These are phyloP conservation scores for Cyberlindnera mrakii DNA, from an alignment of 805 yeast species.

Conservation along the genomic window DNA sequence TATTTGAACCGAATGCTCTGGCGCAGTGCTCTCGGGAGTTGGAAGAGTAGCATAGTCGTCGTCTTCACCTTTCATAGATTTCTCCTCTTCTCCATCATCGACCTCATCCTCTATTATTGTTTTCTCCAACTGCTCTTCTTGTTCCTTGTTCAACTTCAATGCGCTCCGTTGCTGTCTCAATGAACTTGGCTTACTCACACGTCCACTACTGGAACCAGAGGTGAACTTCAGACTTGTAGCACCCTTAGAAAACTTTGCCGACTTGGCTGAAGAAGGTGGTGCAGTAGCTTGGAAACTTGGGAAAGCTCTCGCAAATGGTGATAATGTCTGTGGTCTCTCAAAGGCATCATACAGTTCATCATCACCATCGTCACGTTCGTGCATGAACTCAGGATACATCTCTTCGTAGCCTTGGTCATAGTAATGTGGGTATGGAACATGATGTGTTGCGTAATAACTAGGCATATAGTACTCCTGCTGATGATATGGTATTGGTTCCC, in stretches of 20 bases:
- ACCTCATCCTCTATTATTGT: background rate
- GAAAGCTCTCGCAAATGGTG: conserved; percentile 22
- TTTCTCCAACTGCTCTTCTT: background rate
- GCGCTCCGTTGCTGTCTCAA: conserved; percentile 3
- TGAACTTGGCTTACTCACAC: conserved; percentile 5
- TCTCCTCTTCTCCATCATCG: background rate
- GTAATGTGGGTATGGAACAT: conserved; percentile 6
- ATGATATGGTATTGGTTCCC: conserved; percentile 6
- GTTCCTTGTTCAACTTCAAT: background rate
- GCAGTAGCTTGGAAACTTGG: conserved; percentile 25
- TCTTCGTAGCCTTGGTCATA: background rate
- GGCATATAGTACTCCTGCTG: conserved; percentile 3
- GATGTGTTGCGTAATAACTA: background rate
- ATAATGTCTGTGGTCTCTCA: conserved; percentile 6
- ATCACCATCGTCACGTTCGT: conserved; percentile 6
- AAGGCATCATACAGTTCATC: conserved; percentile 9
- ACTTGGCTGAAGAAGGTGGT: conserved; percentile 18
- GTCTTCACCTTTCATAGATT: background rate
- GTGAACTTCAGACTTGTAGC: conserved; percentile 3
- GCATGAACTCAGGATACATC: background rate
- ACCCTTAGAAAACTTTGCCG: conserved; percentile 7
- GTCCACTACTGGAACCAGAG: background rate
- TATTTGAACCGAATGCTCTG: conserved; percentile 3
- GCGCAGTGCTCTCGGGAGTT: conserved; percentile 23
- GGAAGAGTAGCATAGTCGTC: conserved; percentile 19